Percentiles rank a stretch among this genome's conserved stretches.
Conservation (phyloP, 2,329 filamentous ascomycete genomes). For the Verticillium alfalfae region DNA sequence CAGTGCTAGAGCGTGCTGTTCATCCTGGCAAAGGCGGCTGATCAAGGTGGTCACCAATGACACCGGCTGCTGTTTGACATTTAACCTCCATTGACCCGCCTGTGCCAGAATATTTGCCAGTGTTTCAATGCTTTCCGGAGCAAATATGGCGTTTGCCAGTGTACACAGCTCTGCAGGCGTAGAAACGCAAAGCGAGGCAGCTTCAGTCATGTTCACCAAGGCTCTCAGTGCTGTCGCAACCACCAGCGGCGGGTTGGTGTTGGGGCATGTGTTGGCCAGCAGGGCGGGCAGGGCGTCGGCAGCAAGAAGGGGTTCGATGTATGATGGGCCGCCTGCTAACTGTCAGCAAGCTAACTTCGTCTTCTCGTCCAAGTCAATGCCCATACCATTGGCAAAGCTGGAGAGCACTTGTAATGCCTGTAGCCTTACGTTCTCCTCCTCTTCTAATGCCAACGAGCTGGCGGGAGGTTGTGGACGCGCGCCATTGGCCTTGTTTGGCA, state of each 20-base stretch:
- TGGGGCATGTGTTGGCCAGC: constrained; percentile 62
- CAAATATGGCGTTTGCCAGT: constrained; percentile 62
- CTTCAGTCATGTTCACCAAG: constrained; percentile 65
- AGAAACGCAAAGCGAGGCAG: constrained; percentile 50
- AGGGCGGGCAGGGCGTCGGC: constrained; percentile 65
- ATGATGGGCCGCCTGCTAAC: constrained; percentile 66
- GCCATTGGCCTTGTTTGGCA: constrained; percentile 26
- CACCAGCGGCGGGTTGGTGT: constrained; percentile 58
- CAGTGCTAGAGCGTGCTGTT: constrained; percentile 65
- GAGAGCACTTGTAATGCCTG: constrained; percentile 82
- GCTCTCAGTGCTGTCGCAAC: constrained; percentile 69
- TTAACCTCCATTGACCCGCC: constrained; percentile 1
- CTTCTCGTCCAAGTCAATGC: background rate
- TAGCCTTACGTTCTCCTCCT: constrained; percentile 63
- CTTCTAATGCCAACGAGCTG: constrained; percentile 36
- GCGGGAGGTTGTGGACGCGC: constrained; percentile 19
- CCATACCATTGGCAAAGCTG: constrained; percentile 75
- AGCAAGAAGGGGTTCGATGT: constrained; percentile 68
- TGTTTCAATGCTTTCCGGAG: background rate
- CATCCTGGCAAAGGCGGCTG: constrained; percentile 57
- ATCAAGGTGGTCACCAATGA: constrained; percentile 53
- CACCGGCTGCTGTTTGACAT: constrained; percentile 52
- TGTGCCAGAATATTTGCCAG: background rate
- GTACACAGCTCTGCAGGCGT: constrained; percentile 39
- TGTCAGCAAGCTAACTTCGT: background rate